These are phyloP conservation scores for Pseudopyricularia cyperi DNA, from an alignment of 2,329 filamentous ascomycete genomes.

Conservation along the genomic window DNA sequence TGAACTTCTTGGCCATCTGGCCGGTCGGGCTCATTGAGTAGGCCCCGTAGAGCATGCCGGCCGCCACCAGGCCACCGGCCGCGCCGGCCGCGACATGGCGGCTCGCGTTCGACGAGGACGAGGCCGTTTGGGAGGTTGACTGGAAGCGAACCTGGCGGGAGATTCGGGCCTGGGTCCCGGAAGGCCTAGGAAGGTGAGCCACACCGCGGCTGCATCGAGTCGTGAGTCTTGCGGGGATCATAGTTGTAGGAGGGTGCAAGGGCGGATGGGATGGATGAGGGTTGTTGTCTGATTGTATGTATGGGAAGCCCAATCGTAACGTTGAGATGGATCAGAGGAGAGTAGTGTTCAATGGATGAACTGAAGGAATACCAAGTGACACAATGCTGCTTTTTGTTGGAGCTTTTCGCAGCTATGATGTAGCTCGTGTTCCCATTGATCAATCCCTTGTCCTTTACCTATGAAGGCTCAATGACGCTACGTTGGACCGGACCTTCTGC, in stretches of 20 bases:
- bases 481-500: too few species aligned
- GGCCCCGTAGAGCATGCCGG: conserved; percentile 25
- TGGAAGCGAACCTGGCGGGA: neutral
- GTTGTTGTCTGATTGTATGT: neutral
- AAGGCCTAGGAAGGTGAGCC: neutral
- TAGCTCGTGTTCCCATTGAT: too few species aligned
- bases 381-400: too few species aligned
- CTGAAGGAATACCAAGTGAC: too few species aligned
- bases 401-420: too few species aligned
- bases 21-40: conserved; percentile 32
- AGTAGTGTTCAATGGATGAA: too few species aligned
- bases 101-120: neutral
- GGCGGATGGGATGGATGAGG: neutral
- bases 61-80: conserved; percentile 29
- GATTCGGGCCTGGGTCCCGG: neutral
- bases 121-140: neutral
- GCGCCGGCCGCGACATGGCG: conserved; percentile 25
- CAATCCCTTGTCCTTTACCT: too few species aligned
- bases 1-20: conserved; percentile 25
- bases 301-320: neutral
- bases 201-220: neutral
- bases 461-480: too few species aligned
- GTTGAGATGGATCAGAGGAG: too few species aligned
- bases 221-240: neutral
- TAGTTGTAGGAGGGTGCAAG: neutral